Base-by-base conservation (phyloP, 805 yeast genomes). In the Starmerella lactis-condensi region DNA sequence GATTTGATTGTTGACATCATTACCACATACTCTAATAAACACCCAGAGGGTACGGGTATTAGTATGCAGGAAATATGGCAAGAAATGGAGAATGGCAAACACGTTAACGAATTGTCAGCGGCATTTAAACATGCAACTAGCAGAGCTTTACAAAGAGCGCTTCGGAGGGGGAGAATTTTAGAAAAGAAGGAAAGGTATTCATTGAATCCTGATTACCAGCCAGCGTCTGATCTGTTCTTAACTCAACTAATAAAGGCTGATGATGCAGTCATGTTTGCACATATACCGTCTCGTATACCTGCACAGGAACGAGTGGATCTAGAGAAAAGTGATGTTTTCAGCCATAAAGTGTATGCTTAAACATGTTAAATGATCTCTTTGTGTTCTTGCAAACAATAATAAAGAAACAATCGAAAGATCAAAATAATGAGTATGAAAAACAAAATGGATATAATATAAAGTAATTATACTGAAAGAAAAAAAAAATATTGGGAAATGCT, bases 131-230 rank as follows among this genome's bases (percentile, higher is more conserved):
- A 53, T 31, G 44, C 54, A 1, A 54, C 55, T 2, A 46, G 53
- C 12, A 43, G 57, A 24, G 58, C 58, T n/a, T 35, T 53, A 26
- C 58, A 53, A 33, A 40, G 58, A 2, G 54, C 52, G 5, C 43
- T 53, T 13, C 40, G 58, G 18, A 43, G 51, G 29, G 57, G 57
- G 27, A 38, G 54, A 14, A 44, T 54, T 17, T 26, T 44, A 17
- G 48, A 48, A 32, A 40, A 41, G 5, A 52, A 48, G 23, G 46
- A 46, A 12, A 39, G 42, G 26, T 54, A 49, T 35, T 40, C 31
- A 22, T 47, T 50, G 21, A 53, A 54, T 36, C 34, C 43, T 8
- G 47, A 42, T 26, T 50, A 41, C 39, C 57, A 47, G 37, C 50
- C 53, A 17, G 48, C 52, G 7, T 42, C 50, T 1, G 56, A 51